Evolutionary conservation across 805 yeast species (phyloP).

Genomic region (Geotrichum ghanense): DNA sequence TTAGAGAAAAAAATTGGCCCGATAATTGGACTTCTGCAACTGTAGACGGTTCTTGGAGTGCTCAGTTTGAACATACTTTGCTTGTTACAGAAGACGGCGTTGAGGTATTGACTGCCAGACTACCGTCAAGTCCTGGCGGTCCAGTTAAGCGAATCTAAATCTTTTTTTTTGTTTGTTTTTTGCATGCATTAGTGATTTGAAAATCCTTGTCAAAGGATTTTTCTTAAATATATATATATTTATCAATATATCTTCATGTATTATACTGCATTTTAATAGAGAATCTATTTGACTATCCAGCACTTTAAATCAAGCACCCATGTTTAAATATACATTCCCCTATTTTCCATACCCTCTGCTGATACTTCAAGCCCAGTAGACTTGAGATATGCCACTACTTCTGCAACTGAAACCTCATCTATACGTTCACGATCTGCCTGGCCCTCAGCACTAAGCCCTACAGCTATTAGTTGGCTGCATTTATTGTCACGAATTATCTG

Average conservation of each 20-base stretch:
- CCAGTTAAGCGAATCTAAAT: constrained; percentile 13
- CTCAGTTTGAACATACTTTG: constrained; percentile 89
- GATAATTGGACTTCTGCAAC: constrained; percentile 96
- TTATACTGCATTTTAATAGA: no score
- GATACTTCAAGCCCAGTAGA: not conserved
- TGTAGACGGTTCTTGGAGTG: constrained; percentile 81
- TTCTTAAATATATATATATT: no score
- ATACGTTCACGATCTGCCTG: not conserved
- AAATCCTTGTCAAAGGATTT: no score
- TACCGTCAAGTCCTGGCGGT: constrained; percentile 81
- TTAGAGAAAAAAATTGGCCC: constrained; percentile 83
- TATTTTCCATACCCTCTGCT: not conserved
- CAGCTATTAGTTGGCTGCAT: not conserved
- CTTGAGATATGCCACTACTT: not conserved
- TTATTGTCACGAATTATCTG: not conserved
- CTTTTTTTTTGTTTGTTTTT: no score
- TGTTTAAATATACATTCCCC: not conserved
- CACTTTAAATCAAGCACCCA: no score
- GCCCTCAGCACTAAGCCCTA: not conserved
- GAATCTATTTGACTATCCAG: no score
- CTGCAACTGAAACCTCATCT: not conserved
- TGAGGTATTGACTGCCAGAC: constrained; percentile 79
- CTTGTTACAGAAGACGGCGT: constrained; percentile 88
- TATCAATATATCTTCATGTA: no score
- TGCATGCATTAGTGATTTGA: no score